These are phyloP conservation scores for Lathyrus tuberosus DNA, from an alignment of 306 rosid species.

Conservation along the genomic window DNA sequence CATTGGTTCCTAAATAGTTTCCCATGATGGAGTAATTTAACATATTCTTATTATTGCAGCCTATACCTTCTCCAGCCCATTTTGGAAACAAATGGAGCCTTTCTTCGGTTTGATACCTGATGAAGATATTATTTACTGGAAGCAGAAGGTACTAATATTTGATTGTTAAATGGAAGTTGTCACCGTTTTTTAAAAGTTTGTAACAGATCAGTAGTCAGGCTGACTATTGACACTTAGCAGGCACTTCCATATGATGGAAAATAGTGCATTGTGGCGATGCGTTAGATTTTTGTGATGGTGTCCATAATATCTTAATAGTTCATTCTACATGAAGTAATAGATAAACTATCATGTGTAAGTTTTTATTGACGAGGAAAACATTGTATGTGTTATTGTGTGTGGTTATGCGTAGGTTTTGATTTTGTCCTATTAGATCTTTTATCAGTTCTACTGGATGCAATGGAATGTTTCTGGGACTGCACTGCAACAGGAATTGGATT, in stretches of 20 bases:
- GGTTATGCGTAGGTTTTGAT: no score
- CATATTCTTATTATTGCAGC: constrained; percentile 58
- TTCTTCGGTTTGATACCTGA: constrained; percentile 75
- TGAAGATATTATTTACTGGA: constrained; percentile 67
- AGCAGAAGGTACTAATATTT: constrained; percentile 71
- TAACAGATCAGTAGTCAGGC: constrained; percentile 22
- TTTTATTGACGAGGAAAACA: no score
- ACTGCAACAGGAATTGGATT: constrained; percentile 8
- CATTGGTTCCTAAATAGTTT: constrained; percentile 29
- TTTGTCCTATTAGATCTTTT: no score
- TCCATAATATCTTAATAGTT: no score
- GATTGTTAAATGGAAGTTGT: constrained; percentile 17
- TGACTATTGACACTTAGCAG: constrained; percentile 5
- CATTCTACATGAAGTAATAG: no score
- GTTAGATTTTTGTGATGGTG: constrained; percentile 21
- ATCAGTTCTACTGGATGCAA: no score
- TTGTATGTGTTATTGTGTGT: no score
- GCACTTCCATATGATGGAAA: constrained; percentile 9
- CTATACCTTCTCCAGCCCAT: constrained; percentile 61
- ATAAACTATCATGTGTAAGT: no score
- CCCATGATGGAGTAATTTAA: constrained; percentile 39
- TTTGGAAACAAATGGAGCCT: constrained; percentile 91
- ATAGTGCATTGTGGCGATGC: not conserved
- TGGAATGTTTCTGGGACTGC: constrained; percentile 14
- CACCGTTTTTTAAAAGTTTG: not conserved